These are phyloP conservation scores for Fagopyrum homotropicum DNA, from an alignment of 148 eudicot species.

Conservation along the genomic window DNA sequence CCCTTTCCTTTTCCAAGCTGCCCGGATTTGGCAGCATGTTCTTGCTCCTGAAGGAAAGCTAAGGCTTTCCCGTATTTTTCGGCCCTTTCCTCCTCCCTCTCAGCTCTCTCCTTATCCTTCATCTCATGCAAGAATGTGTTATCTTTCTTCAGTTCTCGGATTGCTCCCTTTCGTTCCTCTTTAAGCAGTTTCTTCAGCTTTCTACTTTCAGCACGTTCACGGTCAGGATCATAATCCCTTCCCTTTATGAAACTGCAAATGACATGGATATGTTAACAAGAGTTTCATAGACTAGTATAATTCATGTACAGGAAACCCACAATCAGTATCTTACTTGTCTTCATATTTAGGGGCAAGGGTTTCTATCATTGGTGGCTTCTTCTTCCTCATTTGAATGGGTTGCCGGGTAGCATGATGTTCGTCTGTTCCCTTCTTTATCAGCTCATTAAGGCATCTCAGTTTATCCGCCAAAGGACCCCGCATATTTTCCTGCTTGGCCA, in stretches of 20 bases:
- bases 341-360: slow-evolving; percentile 63
- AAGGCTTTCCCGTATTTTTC: slow-evolving; percentile 56
- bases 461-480: slow-evolving; percentile 47
- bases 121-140: slow-evolving; percentile 62
- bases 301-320: background rate
- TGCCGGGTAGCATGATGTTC: slow-evolving; percentile 51
- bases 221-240: slow-evolving; percentile 92
- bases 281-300: background rate
- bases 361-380: slow-evolving; percentile 64
- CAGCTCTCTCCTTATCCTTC: slow-evolving; percentile 53
- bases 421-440: slow-evolving; percentile 40
- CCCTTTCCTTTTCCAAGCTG: slow-evolving; percentile 68
- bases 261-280: background rate
- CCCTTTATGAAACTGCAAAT: slow-evolving; percentile 73
- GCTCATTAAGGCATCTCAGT: slow-evolving; percentile 35
- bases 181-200: slow-evolving; percentile 45
- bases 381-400: slow-evolving; percentile 68
- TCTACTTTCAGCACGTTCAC: slow-evolving; percentile 58
- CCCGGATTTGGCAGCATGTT: slow-evolving; percentile 86
- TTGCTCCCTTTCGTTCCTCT: slow-evolving; percentile 64
- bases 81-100: slow-evolving; percentile 58
- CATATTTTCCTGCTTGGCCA: slow-evolving; percentile 45
- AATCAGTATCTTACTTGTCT: slow-evolving; percentile 49
- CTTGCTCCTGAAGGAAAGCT: slow-evolving; percentile 97
- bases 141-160: slow-evolving; percentile 76